These are phyloP conservation scores for Linaria vulgaris DNA, from an alignment of 257 asterid genomes.

Conservation along the genomic window DNA sequence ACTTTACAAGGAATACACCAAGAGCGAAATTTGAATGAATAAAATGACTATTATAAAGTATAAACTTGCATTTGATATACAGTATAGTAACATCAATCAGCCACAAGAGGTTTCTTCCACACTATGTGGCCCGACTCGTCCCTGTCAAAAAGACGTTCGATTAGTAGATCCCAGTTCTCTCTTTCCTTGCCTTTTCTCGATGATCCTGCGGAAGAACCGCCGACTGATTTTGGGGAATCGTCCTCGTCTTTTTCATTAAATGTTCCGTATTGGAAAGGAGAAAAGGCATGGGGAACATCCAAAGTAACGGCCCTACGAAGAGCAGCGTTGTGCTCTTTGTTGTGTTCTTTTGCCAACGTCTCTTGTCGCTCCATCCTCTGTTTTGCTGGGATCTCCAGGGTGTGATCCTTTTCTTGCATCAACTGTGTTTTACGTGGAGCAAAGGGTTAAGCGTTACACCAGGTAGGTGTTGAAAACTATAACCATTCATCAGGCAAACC, in stretches of 20 bases:
- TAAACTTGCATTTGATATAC: conserved; percentile 8
- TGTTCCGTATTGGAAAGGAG: conserved; percentile 73
- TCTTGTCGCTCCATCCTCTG: conserved; percentile 82
- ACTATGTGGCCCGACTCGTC: conserved; percentile 58
- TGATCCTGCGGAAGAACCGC: conserved; percentile 52
- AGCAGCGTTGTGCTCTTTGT: conserved; percentile 66
- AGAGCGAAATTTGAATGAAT: conserved; percentile 6
- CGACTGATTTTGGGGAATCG: conserved; percentile 28
- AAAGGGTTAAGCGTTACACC: background rate
- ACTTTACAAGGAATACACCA: conserved; percentile 22
- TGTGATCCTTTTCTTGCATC: conserved; percentile 53
- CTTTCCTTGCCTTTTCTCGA: conserved; percentile 35
- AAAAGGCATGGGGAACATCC: conserved; percentile 70
- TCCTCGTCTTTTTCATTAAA: conserved; percentile 42
- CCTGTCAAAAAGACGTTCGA: conserved; percentile 69
- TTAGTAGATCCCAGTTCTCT: conserved; percentile 79
- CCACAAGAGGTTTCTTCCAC: conserved; percentile 43
- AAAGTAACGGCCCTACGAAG: conserved; percentile 66
- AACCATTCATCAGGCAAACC: too few relatives aligned
- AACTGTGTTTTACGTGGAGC: conserved; percentile 31
- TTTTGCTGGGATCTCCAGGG: conserved; percentile 52
- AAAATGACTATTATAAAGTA: conserved; percentile 22
- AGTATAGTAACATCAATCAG: conserved; percentile 19
- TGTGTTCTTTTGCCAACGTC: conserved; percentile 62
- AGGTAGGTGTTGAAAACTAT: background rate